phyloP scores from a whole-genome alignment of 2,329 filamentous ascomycete genomes.

The Blastomyces gilchristii region DNA sequence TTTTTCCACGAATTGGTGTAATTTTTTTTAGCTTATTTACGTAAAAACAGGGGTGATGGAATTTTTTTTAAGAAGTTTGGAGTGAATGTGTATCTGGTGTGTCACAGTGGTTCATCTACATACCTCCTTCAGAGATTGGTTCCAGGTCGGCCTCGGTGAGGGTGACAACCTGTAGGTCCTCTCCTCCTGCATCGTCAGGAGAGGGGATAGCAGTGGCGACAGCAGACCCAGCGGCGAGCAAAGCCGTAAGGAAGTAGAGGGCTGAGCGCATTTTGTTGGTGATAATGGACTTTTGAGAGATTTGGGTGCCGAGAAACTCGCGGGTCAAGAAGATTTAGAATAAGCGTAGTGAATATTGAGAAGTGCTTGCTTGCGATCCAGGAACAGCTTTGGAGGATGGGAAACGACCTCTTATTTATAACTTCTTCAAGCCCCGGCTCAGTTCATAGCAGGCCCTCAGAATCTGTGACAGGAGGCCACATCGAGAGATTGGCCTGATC shows the following conservation, averaged over 20 bases:
- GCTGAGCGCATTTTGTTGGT: slow-evolving; percentile 3
- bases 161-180: neutral
- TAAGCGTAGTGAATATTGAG: neutral
- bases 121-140: slow-evolving; percentile 1
- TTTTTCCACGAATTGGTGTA: neutral
- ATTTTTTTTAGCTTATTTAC: neutral
- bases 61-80: neutral
- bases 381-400: neutral
- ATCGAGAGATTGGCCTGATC: neutral
- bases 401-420: neutral
- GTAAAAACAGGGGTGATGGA: neutral
- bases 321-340: neutral
- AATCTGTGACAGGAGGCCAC: no score
- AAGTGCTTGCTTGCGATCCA: neutral
- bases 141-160: neutral
- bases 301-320: neutral
- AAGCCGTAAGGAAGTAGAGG: neutral
- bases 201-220: neutral
- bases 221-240: neutral
- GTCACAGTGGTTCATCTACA: neutral
- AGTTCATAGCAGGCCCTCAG: neutral
- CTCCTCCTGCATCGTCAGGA: neutral
- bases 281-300: neutral
- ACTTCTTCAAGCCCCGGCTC: neutral
- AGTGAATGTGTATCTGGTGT: neutral